These are phyloP conservation scores for Bacidia gigantensis DNA, from an alignment of 495 filamentous ascomycete genomes.

Conservation along the genomic window DNA sequence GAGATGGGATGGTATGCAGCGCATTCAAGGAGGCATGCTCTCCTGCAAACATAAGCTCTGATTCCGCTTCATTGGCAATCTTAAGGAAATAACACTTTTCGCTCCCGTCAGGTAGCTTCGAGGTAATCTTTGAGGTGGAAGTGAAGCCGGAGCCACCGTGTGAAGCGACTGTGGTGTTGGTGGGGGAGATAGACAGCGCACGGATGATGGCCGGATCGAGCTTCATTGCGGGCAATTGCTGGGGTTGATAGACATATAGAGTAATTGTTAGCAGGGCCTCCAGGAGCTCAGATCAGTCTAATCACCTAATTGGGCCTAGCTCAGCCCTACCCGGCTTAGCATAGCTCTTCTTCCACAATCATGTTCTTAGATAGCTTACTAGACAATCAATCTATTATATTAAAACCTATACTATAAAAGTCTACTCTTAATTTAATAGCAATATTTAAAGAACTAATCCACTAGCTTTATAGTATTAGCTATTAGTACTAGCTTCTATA, in stretches of 20 bases:
- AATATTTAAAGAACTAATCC: too few species aligned
- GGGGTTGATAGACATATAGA: background rate
- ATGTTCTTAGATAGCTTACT: too few species aligned
- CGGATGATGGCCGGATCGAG: slow-evolving; percentile 46
- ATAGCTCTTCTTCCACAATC: too few species aligned
- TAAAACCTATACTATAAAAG: too few species aligned
- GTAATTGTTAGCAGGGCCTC: too few species aligned
- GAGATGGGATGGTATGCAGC: slow-evolving; percentile 55
- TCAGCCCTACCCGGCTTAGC: too few species aligned
- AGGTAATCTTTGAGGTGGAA: slow-evolving; percentile 54
- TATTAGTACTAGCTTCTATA: too few species aligned
- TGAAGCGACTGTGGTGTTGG: slow-evolving; percentile 38
- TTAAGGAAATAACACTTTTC: slow-evolving; percentile 67
- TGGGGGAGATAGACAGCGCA: slow-evolving; percentile 52
- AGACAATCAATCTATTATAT: too few species aligned
- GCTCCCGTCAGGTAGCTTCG: slow-evolving; percentile 23
- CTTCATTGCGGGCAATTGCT: slow-evolving; percentile 11
- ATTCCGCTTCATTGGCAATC: slow-evolving; percentile 47
- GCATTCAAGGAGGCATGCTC: slow-evolving; percentile 77
- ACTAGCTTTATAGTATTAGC: too few species aligned
- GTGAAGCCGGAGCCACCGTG: slow-evolving; percentile 64
- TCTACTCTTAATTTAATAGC: too few species aligned
- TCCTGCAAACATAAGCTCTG: slow-evolving; percentile 67
- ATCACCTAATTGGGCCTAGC: too few species aligned
- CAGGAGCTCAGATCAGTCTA: too few species aligned